A percentile compares a stretch with the other conserved stretches of the same genome.
Conservation (phyloP, 2,329 filamentous ascomycete genomes). For the Pseudomassariella vexata region DNA sequence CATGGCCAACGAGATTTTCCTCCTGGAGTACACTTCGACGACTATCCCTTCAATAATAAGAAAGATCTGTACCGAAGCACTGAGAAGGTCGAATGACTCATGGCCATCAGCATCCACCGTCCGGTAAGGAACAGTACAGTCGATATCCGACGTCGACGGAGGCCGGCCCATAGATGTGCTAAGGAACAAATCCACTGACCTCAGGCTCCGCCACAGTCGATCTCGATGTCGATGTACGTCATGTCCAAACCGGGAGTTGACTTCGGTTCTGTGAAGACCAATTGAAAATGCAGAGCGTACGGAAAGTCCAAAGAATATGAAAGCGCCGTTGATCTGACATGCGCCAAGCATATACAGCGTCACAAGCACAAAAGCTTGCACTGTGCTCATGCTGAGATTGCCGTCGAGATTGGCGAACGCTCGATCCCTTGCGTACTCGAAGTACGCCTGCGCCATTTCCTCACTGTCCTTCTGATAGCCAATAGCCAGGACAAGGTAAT, state of each 20-base stretch:
- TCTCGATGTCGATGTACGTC: slow-evolving; percentile 36
- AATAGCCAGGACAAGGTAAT: slow-evolving; percentile 46
- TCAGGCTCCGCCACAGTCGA: slow-evolving; percentile 47
- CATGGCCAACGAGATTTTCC: slow-evolving; percentile 45
- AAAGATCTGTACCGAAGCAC: slow-evolving; percentile 47
- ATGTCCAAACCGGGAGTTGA: slow-evolving; percentile 44
- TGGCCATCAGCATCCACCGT: slow-evolving; percentile 25
- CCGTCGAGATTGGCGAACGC: slow-evolving; percentile 38
- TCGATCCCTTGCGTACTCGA: slow-evolving; percentile 41
- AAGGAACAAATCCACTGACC: slow-evolving; percentile 45
- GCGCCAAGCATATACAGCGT: slow-evolving; percentile 49
- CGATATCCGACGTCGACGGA: slow-evolving; percentile 46
- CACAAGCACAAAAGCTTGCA: slow-evolving; percentile 44
- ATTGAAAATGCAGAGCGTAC: slow-evolving; percentile 47
- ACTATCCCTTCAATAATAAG: slow-evolving; percentile 45
- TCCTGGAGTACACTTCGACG: slow-evolving; percentile 45
- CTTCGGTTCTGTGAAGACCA: slow-evolving; percentile 47
- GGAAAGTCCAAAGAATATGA: slow-evolving; percentile 49
- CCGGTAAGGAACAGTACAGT: slow-evolving; percentile 46
- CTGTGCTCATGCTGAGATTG: slow-evolving; percentile 41
- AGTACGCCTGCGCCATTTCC: slow-evolving; percentile 35
- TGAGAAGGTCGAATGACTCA: slow-evolving; percentile 39
- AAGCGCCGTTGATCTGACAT: slow-evolving; percentile 50
- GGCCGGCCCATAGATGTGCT: slow-evolving; percentile 50
- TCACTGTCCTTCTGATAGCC: slow-evolving; percentile 38